Conservation (phyloP, 805 yeast species). For the Hanseniaspora guilliermondii region DNA sequence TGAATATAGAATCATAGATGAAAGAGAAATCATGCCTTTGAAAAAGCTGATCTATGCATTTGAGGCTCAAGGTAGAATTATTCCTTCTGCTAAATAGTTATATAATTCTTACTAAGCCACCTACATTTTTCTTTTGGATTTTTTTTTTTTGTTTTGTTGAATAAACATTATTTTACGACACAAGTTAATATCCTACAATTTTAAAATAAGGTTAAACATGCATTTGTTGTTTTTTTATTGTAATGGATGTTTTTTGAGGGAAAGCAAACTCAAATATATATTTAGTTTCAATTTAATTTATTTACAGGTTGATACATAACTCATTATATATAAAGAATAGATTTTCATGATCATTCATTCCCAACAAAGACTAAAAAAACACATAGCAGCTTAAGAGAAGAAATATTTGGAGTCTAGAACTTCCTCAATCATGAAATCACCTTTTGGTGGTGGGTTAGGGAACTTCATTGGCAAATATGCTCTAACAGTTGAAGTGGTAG, state of each 20-base stretch:
- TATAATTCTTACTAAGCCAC: neutral
- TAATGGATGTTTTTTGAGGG: no score
- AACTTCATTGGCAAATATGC: slow-evolving; percentile 56
- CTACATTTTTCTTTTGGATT: neutral
- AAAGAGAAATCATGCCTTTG: slow-evolving; percentile 68
- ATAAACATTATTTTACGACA: no score
- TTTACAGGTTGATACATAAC: neutral
- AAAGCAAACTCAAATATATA: no score
- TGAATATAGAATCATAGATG: slow-evolving; percentile 71
- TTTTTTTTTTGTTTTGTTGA: neutral
- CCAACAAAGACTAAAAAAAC: neutral
- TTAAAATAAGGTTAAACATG: no score
- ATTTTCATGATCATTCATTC: no score
- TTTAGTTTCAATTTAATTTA: neutral
- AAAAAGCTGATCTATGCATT: slow-evolving; percentile 62
- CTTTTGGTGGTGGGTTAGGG: slow-evolving; percentile 66
- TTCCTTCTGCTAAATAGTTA: slow-evolving; percentile 16
- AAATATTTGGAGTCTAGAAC: slow-evolving; percentile 69
- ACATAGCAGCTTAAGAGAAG: slow-evolving; percentile 33
- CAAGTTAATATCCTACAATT: no score
- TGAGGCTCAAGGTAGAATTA: slow-evolving; percentile 77
- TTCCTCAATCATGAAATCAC: slow-evolving; percentile 66
- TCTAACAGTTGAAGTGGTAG: slow-evolving; percentile 24
- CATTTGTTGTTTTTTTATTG: neutral
- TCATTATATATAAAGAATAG: neutral